phyloP scores from a whole-genome alignment of 768 basidiomycete genomes.

The Epithele typhae region DNA sequence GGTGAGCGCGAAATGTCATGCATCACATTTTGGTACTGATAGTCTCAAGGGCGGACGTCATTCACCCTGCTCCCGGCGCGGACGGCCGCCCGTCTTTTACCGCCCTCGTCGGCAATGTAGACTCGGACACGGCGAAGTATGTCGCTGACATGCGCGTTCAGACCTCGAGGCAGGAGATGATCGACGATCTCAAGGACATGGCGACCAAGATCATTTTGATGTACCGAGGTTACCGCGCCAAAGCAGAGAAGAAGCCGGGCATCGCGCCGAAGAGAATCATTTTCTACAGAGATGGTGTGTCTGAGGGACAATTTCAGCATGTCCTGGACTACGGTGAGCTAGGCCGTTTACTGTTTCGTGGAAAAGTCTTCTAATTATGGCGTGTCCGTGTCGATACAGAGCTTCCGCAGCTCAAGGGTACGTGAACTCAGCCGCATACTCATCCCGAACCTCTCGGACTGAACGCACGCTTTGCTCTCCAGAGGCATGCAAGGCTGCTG shows the following conservation, averaged over 20 bases:
- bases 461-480: constrained; percentile 7
- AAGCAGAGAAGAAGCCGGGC: constrained; percentile 45
- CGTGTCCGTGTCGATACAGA: constrained; percentile 8
- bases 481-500: constrained; percentile 62
- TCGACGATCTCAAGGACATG: constrained; percentile 67
- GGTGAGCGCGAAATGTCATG: constrained; percentile 32
- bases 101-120: constrained; percentile 75
- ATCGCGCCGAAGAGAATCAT: constrained; percentile 63
- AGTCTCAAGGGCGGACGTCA: constrained; percentile 64
- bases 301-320: constrained; percentile 48
- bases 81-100: constrained; percentile 81
- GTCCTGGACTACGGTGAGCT: constrained; percentile 50
- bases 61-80: constrained; percentile 78
- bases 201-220: constrained; percentile 44
- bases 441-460: background rate
- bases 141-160: constrained; percentile 59
- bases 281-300: constrained; percentile 66
- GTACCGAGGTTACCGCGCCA: constrained; percentile 54
- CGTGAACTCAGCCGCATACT: background rate
- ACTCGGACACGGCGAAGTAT: constrained; percentile 73
- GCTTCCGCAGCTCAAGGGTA: constrained; percentile 15
- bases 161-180: constrained; percentile 68
- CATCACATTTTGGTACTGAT: too few relatives aligned
- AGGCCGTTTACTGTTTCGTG: background rate
- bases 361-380: background rate